Evolutionary conservation across 2,329 filamentous ascomycete species (phyloP).

Genomic region (Talaromyces sp.): DNA sequence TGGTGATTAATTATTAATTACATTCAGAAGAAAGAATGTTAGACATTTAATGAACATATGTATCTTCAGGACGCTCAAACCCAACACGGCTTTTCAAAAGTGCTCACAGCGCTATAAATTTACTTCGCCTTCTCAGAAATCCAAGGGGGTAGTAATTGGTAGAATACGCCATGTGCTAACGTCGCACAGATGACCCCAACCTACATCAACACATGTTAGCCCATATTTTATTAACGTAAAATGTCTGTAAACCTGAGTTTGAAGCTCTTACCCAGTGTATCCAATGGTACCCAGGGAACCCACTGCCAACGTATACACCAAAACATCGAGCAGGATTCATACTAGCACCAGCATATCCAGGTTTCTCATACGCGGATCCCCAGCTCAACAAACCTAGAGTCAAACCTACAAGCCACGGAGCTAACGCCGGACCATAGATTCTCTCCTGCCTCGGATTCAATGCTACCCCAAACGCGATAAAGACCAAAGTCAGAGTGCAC

Average conservation of each 20-base stretch:
- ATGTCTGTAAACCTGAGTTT: background rate
- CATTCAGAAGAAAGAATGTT: background rate
- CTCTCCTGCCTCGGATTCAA: conserved; percentile 52
- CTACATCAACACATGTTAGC: background rate
- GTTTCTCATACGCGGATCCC: conserved; percentile 37
- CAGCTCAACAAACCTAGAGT: conserved; percentile 37
- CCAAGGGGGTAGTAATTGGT: conserved; percentile 10
- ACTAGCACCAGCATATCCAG: conserved; percentile 44
- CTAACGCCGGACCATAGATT: conserved; percentile 49
- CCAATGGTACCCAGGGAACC: conserved; percentile 37
- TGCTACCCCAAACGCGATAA: conserved; percentile 52
- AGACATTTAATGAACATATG: background rate
- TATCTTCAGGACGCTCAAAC: background rate
- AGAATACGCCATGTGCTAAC: conserved; percentile 1
- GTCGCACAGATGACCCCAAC: conserved; percentile 9
- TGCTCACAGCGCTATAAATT: background rate
- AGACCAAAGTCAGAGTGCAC: conserved; percentile 45
- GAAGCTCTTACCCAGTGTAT: conserved; percentile 31
- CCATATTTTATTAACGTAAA: background rate
- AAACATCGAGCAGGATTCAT: conserved; percentile 48
- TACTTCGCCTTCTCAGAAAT: background rate
- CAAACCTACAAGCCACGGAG: conserved; percentile 49
- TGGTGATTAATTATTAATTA: background rate
- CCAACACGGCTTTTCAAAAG: background rate
- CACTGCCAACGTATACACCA: conserved; percentile 41